Evolutionary conservation across 805 yeast genomes (phyloP).

Genomic region (Metschnikowia kunwiensis): DNA sequence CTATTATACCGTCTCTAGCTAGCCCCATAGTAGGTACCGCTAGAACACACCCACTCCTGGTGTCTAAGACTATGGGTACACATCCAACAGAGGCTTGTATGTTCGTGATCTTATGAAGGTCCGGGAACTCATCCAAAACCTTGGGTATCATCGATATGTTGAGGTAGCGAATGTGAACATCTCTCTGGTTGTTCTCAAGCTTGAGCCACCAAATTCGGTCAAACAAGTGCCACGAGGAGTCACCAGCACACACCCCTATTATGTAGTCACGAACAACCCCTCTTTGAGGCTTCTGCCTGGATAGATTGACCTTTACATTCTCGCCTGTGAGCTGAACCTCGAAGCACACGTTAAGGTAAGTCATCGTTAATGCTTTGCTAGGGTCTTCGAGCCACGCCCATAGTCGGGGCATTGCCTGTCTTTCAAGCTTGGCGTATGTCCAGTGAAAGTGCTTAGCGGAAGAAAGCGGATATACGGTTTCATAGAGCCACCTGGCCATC

Average conservation of each 20-base stretch:
- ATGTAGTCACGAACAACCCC: background rate
- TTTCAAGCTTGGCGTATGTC: constrained; percentile 37
- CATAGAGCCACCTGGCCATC: constrained; percentile 30
- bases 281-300: constrained; percentile 10
- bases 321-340: background rate
- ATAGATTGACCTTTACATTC: constrained; percentile 2
- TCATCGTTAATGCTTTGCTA: background rate
- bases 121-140: background rate
- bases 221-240: constrained; percentile 11
- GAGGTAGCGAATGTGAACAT: constrained; percentile 2
- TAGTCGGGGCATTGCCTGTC: constrained; percentile 30
- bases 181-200: background rate
- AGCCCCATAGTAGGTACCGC: constrained; percentile 7
- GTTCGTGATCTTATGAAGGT: background rate
- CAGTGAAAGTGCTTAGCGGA: constrained; percentile 37
- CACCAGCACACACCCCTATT: background rate
- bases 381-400: constrained; percentile 5
- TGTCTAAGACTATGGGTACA: too few species aligned
- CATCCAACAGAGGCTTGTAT: too few species aligned
- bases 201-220: constrained; percentile 19
- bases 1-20: constrained; percentile 1
- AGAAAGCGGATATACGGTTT: constrained; percentile 26
- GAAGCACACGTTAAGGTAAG: constrained; percentile 14
- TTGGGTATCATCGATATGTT: background rate
- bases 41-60: constrained; percentile 1